Base-by-base conservation (phyloP, 192 early-diverging fungal genomes). In the Phycomyces blakesleeanus region DNA sequence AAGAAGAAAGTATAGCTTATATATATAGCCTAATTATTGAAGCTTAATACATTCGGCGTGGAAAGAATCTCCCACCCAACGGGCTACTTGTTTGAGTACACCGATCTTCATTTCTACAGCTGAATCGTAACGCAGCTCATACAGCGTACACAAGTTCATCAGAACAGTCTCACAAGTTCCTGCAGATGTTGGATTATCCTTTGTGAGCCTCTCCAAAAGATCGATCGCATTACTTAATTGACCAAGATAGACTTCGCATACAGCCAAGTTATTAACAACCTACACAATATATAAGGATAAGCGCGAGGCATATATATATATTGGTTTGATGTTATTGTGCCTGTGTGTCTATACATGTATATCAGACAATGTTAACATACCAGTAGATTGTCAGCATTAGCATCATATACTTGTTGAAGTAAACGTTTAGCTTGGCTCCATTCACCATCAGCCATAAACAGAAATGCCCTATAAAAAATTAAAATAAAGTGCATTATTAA, bases 91-190 rank as follows among this genome's bases (percentile, higher is more conserved):
- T 5, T 75, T 63, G 55, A 78, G 54, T 42, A 78, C 56, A 25
- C 60, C 67, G 11, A 77, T 57, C 57, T 83, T 83, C 55, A 69
- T 76, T 18, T 55, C 58, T 8, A 71, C 51, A 10, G 76, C 65
- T 26, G 59, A 63, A 50, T 78, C 81, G 16, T 71, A 76, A 18
- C 81, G 55, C 16, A 83, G 64, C 38, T 83, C 81, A 63, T 75
- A 80, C 18, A 83, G 68, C 5, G 77, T 83, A 53, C 78, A 80
- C 68, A 83, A 57, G 52, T 83, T 83, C 58, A 77, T 75, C 14
- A 83, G 56, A 12, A 72, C 58, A 9, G 75, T 68, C 56, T 78
- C 78, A 27, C 79, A 75, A 25, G 75, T 66, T 9, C 78, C 74
- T 22, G 79, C 78, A 20, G 78, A 68, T 7, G 67, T 71, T 4